Evolutionary conservation across 257 asterid genomes (phyloP).

Genomic region (Capsicum rhomboideum): DNA sequence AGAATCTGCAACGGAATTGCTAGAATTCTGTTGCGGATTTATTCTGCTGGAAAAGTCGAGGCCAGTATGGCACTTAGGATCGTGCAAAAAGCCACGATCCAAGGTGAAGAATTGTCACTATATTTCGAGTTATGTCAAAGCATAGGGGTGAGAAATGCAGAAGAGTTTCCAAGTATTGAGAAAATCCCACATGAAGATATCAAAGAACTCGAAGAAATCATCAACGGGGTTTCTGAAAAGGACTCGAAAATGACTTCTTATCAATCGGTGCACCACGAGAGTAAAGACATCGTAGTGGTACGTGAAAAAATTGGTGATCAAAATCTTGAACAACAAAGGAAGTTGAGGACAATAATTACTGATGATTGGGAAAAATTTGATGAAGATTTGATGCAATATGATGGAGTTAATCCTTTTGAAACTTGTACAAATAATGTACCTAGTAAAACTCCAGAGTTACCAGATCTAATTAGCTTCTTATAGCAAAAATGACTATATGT

Average conservation of each 20-base stretch:
- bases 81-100: slow-evolving; percentile 43
- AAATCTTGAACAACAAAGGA: neutral
- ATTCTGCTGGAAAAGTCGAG: slow-evolving; percentile 38
- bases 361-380: slow-evolving; percentile 33
- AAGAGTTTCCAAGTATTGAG: slow-evolving; percentile 38
- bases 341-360: slow-evolving; percentile 17
- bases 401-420: slow-evolving; percentile 9
- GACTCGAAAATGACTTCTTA: neutral
- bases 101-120: slow-evolving; percentile 45
- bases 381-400: slow-evolving; percentile 13
- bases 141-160: slow-evolving; percentile 55
- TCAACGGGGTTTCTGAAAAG: slow-evolving; percentile 21
- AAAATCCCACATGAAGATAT: slow-evolving; percentile 54
- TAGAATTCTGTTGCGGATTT: slow-evolving; percentile 35
- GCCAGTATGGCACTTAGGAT: slow-evolving; percentile 46
- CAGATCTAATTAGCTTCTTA: slow-evolving; percentile 28
- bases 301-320: neutral
- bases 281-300: slow-evolving; percentile 13
- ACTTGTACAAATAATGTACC: neutral
- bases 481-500: neutral
- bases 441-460: slow-evolving; percentile 10
- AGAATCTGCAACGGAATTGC: slow-evolving; percentile 61
- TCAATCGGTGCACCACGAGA: neutral
- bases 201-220: slow-evolving; percentile 50
- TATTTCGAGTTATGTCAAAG: slow-evolving; percentile 55